These are phyloP conservation scores for Ophiostoma australiae DNA, from an alignment of 2,329 filamentous ascomycete genomes.

Conservation along the genomic window DNA sequence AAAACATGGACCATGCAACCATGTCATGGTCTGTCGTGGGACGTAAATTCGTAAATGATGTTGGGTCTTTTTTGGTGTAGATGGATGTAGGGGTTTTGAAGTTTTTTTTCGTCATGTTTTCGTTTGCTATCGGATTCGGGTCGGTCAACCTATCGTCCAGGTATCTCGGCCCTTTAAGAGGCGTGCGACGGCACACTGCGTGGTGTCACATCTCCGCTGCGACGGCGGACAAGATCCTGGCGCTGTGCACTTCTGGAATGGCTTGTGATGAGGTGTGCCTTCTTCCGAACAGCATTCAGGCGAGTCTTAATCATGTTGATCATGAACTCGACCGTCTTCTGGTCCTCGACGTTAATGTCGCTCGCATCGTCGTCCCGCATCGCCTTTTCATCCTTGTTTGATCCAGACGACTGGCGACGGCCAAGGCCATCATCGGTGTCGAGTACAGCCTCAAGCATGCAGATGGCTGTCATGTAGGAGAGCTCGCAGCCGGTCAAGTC, in stretches of 20 bases:
- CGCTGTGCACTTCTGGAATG: conserved; percentile 48
- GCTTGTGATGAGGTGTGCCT: conserved; percentile 57
- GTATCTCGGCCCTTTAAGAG: conserved; percentile 31
- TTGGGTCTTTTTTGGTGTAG: conserved; percentile 13
- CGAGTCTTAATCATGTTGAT: conserved; percentile 58
- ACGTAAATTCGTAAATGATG: conserved; percentile 11
- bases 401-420: conserved; percentile 32
- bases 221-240: conserved; percentile 42
- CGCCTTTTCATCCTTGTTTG: conserved; percentile 39
- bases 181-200: conserved; percentile 49
- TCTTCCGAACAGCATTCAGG: conserved; percentile 53
- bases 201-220: conserved; percentile 53
- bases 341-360: conserved; percentile 62
- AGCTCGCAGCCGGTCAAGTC: conserved; percentile 85
- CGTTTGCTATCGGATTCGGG: neutral
- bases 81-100: neutral
- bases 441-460: conserved; percentile 90
- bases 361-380: conserved; percentile 41
- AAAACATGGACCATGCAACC: neutral
- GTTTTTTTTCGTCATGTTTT: neutral
- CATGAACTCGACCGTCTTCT: conserved; percentile 66
- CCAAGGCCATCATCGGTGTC: conserved; percentile 67
- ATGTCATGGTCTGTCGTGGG: conserved; percentile 4
- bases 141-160: neutral
- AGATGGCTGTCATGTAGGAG: conserved; percentile 86